Percentiles rank a stretch among this genome's conserved stretches.
Evolutionary conservation across 1,139 yeast genomes (phyloP).

Genomic region (Candida sp.): DNA sequence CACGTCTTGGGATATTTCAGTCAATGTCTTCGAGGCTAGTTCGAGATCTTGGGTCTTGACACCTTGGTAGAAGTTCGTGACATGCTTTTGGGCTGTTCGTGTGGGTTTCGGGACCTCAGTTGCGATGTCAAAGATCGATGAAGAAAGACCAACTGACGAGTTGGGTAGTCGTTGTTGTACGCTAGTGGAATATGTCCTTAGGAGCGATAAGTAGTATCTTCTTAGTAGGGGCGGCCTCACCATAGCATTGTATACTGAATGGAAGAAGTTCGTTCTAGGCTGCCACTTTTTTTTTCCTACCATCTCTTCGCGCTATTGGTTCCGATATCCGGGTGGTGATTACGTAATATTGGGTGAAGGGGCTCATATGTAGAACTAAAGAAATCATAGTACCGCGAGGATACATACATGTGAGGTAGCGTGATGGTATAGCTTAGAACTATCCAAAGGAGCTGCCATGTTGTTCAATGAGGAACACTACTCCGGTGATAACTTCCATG

Average conservation of each 20-base stretch:
- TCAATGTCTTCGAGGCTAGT: slow-evolving; percentile 1
- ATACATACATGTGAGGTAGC: too few species aligned
- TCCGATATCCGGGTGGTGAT: too few species aligned
- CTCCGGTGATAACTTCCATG: neutral
- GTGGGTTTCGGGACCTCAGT: neutral
- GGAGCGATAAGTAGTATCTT: neutral
- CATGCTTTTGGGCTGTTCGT: neutral
- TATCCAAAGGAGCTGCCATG: too few species aligned
- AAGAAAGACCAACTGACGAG: neutral
- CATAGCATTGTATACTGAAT: neutral
- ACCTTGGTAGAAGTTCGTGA: slow-evolving; percentile 4
- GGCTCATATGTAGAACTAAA: too few species aligned
- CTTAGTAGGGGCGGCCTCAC: neutral
- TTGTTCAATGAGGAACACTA: neutral
- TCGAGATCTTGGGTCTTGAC: slow-evolving; percentile 4
- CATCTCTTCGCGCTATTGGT: neutral
- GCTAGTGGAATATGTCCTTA: neutral
- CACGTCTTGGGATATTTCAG: slow-evolving; percentile 3
- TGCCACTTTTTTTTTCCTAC: neutral
- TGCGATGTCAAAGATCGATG: slow-evolving; percentile 6
- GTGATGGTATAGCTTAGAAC: too few species aligned
- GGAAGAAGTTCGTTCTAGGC: neutral
- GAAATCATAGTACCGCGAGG: too few species aligned
- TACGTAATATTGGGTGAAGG: too few species aligned
- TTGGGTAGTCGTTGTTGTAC: neutral